phyloP scores from a whole-genome alignment of 306 rosid genomes.

The Sicyos baderoa region DNA sequence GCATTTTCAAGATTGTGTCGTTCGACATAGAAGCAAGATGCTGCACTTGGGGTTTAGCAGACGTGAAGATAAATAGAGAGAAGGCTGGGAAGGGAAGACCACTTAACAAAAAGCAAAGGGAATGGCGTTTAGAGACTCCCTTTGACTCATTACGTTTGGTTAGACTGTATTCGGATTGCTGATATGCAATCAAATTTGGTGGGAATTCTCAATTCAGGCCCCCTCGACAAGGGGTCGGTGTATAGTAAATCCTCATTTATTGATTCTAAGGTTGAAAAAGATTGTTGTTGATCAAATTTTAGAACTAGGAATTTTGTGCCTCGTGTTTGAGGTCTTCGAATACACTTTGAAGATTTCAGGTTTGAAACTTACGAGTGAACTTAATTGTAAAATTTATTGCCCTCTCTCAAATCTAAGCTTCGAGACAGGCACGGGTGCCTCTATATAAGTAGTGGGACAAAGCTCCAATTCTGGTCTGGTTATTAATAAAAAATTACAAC shows the following conservation, averaged over 20 bases:
- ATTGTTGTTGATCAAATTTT: background rate
- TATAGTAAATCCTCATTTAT: background rate
- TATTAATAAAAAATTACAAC: background rate
- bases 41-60: constrained; percentile 82
- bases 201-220: background rate
- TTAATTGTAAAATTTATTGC: no score
- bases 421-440: no score
- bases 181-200: constrained; percentile 19
- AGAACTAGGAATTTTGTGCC: background rate
- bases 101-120: constrained; percentile 75
- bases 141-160: constrained; percentile 65
- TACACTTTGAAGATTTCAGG: no score
- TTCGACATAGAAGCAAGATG: constrained; percentile 60
- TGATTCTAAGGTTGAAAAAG: background rate
- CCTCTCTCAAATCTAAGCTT: no score
- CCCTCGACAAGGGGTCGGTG: background rate
- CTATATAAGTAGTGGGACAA: no score
- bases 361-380: no score
- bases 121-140: constrained; percentile 66
- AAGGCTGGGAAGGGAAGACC: constrained; percentile 95
- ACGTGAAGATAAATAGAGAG: constrained; percentile 69
- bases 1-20: constrained; percentile 67
- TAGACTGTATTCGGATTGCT: constrained; percentile 58
- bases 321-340: no score
- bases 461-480: no score